Evolutionary conservation across 2,329 filamentous ascomycete species (phyloP), one percentile per base, ranked within the genome.

Genomic region (Parasarocladium wereldwijsianum): DNA sequence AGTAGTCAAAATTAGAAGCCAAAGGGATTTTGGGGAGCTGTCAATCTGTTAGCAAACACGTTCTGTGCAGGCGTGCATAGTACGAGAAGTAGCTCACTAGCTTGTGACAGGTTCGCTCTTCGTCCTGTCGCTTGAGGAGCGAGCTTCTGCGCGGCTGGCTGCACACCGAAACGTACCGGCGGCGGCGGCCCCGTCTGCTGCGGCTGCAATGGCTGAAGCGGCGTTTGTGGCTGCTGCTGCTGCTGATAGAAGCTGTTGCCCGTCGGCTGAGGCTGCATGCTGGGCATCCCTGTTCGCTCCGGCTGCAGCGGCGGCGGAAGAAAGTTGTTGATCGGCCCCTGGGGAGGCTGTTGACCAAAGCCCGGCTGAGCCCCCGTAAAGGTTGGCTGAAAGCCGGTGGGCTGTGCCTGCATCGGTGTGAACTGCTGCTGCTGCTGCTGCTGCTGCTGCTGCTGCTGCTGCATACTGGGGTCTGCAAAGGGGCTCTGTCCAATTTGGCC

Each of bases 71-170:
- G 5, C 8, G 4, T 18, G 26, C 18, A 32, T 24, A 24, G 4
- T 12, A 25, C 7, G 17, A 9, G n/a, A 6, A 9, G 11, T 16
- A 23, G 86, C 87, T 79, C 76, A 96, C 87, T 98, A 47, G 90
- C 90, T 72, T 92, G 82, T 31, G 81, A 68, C 41, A 98, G 66
- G 52, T 96, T 94, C 33, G 90, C 90, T 60, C 81, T 75, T 44
- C 80, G 66, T 39, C 90, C 90, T 6, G 90, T 98, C 17, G 84
- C 69, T 58, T 96, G 90, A 17, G 86, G 75, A 36, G 70, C 66
- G 43, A 96, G 58, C 52, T 81, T 90, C 55, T 85, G 84, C 17
- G 73, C 60, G 28, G 75, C 71, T 17, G 64, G 60, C 34, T 70
- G 66, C 20, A 93, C 76, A 22, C 90, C 90, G 50, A 98, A 98